Evolutionary conservation across 768 basidiomycete species (phyloP), one percentile per base, ranked within the genome.

Genomic region (Gautieria morchelliformis): DNA sequence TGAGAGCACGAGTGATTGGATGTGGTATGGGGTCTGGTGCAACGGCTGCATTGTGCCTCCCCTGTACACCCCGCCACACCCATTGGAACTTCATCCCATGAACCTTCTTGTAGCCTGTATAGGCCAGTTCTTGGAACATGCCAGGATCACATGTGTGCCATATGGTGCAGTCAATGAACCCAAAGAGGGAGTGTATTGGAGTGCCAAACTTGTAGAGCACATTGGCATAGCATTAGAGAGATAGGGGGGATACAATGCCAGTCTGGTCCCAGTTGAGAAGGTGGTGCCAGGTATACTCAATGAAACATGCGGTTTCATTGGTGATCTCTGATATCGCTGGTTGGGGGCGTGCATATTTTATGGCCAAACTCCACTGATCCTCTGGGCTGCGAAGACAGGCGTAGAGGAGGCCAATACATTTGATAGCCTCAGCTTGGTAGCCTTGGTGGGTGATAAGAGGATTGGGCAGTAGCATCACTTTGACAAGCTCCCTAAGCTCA

Each of bases 81-180:
- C 62, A 64, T 41, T 69, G 68, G 45, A 58, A 69, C 51, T 70
- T 70, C 17, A 64, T 52, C 5, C 66, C 67, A 56, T 70, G 67
- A 37, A 56, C n/a, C 52, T 66, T 67, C 58, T 68, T 68, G 47
- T 66, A 58, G 9, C 69, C 67, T 52, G 65, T 67, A 27, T 58
- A 41, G 50, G 61, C 41, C 37, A 58, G 42, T 3, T 61, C 52
- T 30, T 65, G 62, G 9, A 37, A 58, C 30, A 35, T 24, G 5
- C 52, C 41, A 6, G 66, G 66, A 3, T 58, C 63, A 54, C 57
- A 46, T 11, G 63, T 63, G 0, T 19, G 14, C 1, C 62, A 59
- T 32, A 68, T 64, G 20, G 67, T 67, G 50, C 63, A 62, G 60
- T 68, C 67, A 3, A 68, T 54, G 47, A 67, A 66, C 11, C 62